phyloP scores from a whole-genome alignment of 2,329 filamentous ascomycete species.

The Sclerotinia subarctica region DNA sequence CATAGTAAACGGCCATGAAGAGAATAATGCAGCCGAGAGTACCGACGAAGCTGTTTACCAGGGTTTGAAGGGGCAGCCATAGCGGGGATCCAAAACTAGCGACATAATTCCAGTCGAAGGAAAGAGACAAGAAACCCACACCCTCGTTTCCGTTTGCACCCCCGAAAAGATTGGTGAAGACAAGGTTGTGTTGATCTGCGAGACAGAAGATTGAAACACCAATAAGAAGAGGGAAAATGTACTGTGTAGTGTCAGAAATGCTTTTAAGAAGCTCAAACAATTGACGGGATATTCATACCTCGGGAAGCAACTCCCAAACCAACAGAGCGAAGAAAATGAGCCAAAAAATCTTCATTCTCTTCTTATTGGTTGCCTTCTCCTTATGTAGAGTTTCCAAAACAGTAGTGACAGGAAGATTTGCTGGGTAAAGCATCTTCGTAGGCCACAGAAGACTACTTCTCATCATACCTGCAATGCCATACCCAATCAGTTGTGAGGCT shows the following conservation, averaged over 20 bases:
- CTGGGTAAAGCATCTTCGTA: slow-evolving; percentile 64
- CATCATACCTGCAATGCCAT: slow-evolving; percentile 59
- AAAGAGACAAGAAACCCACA: slow-evolving; percentile 39
- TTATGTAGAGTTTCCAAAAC: slow-evolving; percentile 43
- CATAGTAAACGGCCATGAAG: slow-evolving; percentile 44
- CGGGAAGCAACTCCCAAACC: slow-evolving; percentile 22
- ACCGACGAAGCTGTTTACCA: slow-evolving; percentile 39
- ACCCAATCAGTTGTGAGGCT: slow-evolving; percentile 61
- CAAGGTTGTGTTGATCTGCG: slow-evolving; percentile 42
- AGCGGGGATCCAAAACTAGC: slow-evolving; percentile 28
- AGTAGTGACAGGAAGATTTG: slow-evolving; percentile 47
- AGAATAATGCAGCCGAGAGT: slow-evolving; percentile 38
- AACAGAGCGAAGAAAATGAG: slow-evolving; percentile 30
- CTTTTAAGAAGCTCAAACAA: background rate
- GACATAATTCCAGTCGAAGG: slow-evolving; percentile 47
- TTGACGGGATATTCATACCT: slow-evolving; percentile 5
- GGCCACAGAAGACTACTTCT: slow-evolving; percentile 57
- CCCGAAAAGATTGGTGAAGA: slow-evolving; percentile 50
- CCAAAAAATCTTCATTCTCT: slow-evolving; percentile 39
- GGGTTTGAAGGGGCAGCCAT: slow-evolving; percentile 38
- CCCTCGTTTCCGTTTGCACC: slow-evolving; percentile 48
- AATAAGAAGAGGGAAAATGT: slow-evolving; percentile 47
- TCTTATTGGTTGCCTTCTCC: slow-evolving; percentile 40
- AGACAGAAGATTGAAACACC: slow-evolving; percentile 47
- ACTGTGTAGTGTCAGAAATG: slow-evolving; percentile 4